phyloP scores from a whole-genome alignment of 805 yeast genomes.

The Saccharomycopsis synnaedendra region DNA sequence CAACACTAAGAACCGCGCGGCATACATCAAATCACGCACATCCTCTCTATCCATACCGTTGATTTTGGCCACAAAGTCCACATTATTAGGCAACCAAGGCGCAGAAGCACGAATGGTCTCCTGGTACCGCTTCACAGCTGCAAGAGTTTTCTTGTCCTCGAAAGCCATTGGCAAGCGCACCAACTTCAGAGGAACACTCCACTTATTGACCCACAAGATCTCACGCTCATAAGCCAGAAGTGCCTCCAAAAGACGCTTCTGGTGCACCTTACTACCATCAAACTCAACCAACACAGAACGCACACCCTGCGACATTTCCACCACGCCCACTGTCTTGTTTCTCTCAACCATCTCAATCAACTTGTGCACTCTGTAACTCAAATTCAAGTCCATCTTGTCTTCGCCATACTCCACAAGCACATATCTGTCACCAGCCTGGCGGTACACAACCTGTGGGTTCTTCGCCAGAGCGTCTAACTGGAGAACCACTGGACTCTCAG shows the following conservation, averaged over 20 bases:
- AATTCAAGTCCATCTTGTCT: conserved; percentile 71
- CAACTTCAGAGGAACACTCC: conserved; percentile 79
- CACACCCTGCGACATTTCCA: conserved; percentile 97
- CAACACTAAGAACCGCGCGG: conserved; percentile 83
- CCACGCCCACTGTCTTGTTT: conserved; percentile 63
- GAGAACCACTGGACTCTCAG: conserved; percentile 59
- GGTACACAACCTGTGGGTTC: conserved; percentile 61
- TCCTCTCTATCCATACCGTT: conserved; percentile 69
- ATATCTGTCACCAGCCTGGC: conserved; percentile 97
- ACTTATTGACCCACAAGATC: conserved; percentile 60
- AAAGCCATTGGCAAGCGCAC: conserved; percentile 91
- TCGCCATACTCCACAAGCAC: conserved; percentile 90
- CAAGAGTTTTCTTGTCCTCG: conserved; percentile 82
- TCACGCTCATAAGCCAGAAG: conserved; percentile 68
- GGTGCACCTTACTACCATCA: conserved; percentile 52
- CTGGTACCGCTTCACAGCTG: conserved; percentile 80
- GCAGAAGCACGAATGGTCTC: conserved; percentile 91
- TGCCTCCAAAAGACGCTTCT: conserved; percentile 47
- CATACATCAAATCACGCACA: conserved; percentile 74
- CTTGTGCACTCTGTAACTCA: conserved; percentile 75
- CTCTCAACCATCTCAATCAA: conserved; percentile 61
- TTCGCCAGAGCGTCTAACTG: conserved; percentile 10
- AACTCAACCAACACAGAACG: conserved; percentile 87
- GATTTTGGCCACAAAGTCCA: conserved; percentile 85
- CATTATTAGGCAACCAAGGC: conserved; percentile 97